Percentiles rank a stretch among this genome's conserved stretches.
These are phyloP conservation scores for Funneliformis caledonium DNA, from an alignment of 371 early-diverging fungal species.

Conservation along the genomic window DNA sequence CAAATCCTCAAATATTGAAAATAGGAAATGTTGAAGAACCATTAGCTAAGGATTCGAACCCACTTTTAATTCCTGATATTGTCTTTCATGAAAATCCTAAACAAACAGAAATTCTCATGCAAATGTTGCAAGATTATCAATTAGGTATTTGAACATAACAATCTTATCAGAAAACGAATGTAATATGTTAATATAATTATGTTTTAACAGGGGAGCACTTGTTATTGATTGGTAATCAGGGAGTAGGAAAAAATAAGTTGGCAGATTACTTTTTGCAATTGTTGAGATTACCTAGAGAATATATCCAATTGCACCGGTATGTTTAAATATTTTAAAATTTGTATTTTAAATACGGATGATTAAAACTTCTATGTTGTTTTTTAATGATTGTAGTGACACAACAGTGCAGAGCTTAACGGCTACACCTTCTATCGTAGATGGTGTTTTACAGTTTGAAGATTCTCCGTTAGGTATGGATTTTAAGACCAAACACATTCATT, in stretches of 20 bases:
- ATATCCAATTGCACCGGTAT: constrained; percentile 79
- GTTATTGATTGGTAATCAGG: constrained; percentile 78
- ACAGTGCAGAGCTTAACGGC: constrained; percentile 84
- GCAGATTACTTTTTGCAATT: constrained; percentile 81
- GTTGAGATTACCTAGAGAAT: constrained; percentile 76
- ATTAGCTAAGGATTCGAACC: constrained; percentile 62
- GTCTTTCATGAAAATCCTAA: constrained; percentile 80
- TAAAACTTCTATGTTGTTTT: too few species aligned
- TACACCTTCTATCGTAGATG: constrained; percentile 75
- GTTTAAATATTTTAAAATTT: not conserved
- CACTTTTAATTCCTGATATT: constrained; percentile 71
- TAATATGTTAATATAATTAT: not conserved
- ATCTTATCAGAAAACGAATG: not conserved
- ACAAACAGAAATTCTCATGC: constrained; percentile 71
- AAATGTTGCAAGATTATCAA: constrained; percentile 75
- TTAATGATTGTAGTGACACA: constrained; percentile 55
- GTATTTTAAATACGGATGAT: not conserved
- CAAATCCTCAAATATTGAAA: constrained; percentile 55
- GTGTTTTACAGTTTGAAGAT: constrained; percentile 77
- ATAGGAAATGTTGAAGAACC: constrained; percentile 64
- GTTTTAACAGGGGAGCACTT: constrained; percentile 65
- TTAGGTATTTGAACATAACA: constrained; percentile 41
- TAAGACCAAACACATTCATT: not conserved
- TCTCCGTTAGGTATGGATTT: constrained; percentile 62
- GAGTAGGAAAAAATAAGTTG: constrained; percentile 86